Conservation (phyloP, 2,329 filamentous ascomycete genomes). For the Fusarium falciforme region DNA sequence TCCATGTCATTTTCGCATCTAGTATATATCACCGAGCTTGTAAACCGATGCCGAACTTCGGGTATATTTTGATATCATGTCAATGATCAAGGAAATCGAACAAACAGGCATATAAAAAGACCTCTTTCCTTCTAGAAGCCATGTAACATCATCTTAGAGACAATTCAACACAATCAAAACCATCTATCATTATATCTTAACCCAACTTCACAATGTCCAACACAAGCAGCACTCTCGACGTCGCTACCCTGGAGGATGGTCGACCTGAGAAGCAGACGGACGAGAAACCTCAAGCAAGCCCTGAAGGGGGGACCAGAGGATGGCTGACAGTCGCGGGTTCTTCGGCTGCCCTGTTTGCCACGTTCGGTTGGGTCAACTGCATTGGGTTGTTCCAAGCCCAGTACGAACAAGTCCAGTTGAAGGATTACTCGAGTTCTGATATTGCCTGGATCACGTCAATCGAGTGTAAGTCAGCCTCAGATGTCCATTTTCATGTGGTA, state of each 20-base stretch:
- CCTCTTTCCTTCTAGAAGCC: not conserved
- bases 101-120: not conserved
- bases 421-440: slow-evolving; percentile 55
- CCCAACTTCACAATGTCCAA: slow-evolving; percentile 1
- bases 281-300: not conserved
- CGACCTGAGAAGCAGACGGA: not conserved
- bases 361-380: slow-evolving; percentile 44
- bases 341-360: slow-evolving; percentile 36
- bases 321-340: slow-evolving; percentile 33
- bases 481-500: not conserved
- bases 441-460: slow-evolving; percentile 64
- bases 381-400: slow-evolving; percentile 63
- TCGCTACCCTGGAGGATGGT: slow-evolving; percentile 27
- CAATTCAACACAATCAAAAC: not conserved
- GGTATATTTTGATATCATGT: not conserved
- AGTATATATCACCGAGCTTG: not conserved
- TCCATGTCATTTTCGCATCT: not conserved
- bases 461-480: slow-evolving; percentile 43
- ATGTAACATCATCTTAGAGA: not conserved
- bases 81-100: not conserved
- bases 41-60: slow-evolving; percentile 28
- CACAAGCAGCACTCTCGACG: slow-evolving; percentile 5
- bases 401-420: slow-evolving; percentile 58
- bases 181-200: not conserved
- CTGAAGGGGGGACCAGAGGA: slow-evolving; percentile 23